Conservation (phyloP, 768 basidiomycete genomes). For the Boletus rex-veris region DNA sequence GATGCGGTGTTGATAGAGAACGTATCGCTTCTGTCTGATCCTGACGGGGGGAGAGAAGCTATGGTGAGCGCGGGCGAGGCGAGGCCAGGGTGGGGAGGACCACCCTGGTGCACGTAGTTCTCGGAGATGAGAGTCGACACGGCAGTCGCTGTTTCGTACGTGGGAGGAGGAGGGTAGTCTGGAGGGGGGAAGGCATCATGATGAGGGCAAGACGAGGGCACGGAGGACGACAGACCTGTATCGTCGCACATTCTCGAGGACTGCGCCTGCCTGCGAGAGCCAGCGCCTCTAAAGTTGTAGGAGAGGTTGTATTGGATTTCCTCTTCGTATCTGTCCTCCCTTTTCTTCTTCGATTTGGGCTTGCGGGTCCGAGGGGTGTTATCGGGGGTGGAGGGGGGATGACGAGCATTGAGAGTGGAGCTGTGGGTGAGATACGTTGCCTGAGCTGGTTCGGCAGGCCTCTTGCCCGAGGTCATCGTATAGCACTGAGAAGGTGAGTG, state of each 20-base stretch:
- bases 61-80: conserved; percentile 23
- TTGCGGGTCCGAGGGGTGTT: conserved; percentile 42
- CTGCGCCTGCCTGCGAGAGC: conserved; percentile 25
- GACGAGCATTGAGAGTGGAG: conserved; percentile 51
- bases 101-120: conserved; percentile 35
- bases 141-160: conserved; percentile 57
- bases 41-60: conserved; percentile 20
- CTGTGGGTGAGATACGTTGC: conserved; percentile 53
- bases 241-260: conserved; percentile 30
- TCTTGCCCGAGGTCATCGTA: conserved; percentile 36
- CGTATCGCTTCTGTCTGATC: conserved; percentile 25
- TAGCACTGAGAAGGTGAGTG: conserved; percentile 32
- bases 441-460: conserved; percentile 29
- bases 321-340: conserved; percentile 45
- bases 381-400: conserved; percentile 49
- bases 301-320: conserved; percentile 34
- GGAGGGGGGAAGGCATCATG: conserved; percentile 25
- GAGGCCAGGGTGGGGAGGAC: conserved; percentile 23
- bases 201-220: not conserved
- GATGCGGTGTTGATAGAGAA: conserved; percentile 20
- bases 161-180: conserved; percentile 74
- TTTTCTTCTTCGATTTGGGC: conserved; percentile 41
- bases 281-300: conserved; percentile 30
- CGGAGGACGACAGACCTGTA: conserved; percentile 25
- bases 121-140: conserved; percentile 39